phyloP scores from a whole-genome alignment of 176 grass and related monocot species.

The Paspalum notatum region DNA sequence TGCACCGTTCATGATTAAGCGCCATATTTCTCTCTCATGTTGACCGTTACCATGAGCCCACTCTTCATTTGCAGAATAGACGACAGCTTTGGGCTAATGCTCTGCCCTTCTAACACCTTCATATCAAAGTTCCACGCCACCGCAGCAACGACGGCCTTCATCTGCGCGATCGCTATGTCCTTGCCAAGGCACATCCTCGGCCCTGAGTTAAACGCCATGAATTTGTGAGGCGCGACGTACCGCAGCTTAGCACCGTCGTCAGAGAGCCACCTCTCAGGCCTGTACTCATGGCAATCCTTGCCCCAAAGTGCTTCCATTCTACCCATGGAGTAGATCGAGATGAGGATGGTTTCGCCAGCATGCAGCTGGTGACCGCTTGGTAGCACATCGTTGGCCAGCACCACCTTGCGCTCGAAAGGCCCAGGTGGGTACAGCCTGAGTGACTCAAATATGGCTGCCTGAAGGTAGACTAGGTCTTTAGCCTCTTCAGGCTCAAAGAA shows the following conservation, averaged over 20 bases:
- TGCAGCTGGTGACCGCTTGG: background rate
- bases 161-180: background rate
- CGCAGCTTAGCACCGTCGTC: background rate
- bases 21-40: too few species aligned
- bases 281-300: background rate
- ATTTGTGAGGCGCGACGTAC: constrained; percentile 21
- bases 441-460: constrained; percentile 50
- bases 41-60: constrained; percentile 7
- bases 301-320: constrained; percentile 27
- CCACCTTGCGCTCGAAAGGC: constrained; percentile 31
- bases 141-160: background rate
- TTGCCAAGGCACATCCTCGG: constrained; percentile 20
- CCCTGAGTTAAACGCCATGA: constrained; percentile 25
- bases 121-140: constrained; percentile 32
- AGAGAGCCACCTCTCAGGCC: constrained; percentile 16
- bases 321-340: constrained; percentile 5
- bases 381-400: constrained; percentile 2
- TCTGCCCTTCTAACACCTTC: constrained; percentile 17
- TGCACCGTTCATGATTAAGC: too few species aligned
- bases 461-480: constrained; percentile 41
- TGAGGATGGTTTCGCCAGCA: background rate
- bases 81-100: background rate
- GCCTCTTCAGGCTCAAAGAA: constrained; percentile 38
- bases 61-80: background rate
- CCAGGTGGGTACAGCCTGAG: constrained; percentile 42